Percentiles rank a stretch among this genome's conserved stretches.
These are phyloP conservation scores for Lumnitzera littorea DNA, from an alignment of 345 rosid species.

Conservation along the genomic window DNA sequence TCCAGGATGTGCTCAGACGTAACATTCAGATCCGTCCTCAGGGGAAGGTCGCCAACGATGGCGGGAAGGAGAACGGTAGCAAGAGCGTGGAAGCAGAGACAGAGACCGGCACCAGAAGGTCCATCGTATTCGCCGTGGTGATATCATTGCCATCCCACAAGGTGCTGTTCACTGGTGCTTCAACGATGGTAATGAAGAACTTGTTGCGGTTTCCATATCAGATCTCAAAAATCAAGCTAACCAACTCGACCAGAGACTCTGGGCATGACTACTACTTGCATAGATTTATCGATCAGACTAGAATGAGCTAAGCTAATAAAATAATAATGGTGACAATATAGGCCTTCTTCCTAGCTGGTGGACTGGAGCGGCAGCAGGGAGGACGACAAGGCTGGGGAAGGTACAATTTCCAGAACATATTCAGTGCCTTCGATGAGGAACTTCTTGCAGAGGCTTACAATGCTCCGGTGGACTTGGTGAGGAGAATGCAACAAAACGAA, in stretches of 20 bases:
- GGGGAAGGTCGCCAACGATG: neutral
- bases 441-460: slow-evolving; percentile 25
- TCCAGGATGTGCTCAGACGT: slow-evolving; percentile 28
- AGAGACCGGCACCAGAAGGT: slow-evolving; percentile 33
- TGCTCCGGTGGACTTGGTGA: slow-evolving; percentile 7
- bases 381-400: neutral
- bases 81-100: neutral
- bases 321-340: neutral
- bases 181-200: slow-evolving; percentile 27
- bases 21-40: slow-evolving; percentile 9
- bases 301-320: neutral
- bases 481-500: slow-evolving; percentile 8
- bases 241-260: slow-evolving; percentile 24
- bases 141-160: slow-evolving; percentile 23
- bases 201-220: slow-evolving; percentile 16
- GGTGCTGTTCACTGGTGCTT: slow-evolving; percentile 26
- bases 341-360: slow-evolving; percentile 25
- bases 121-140: slow-evolving; percentile 21
- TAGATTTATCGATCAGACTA: neutral
- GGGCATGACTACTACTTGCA: slow-evolving; percentile 2
- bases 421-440: slow-evolving; percentile 18
- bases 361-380: slow-evolving; percentile 5
- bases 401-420: slow-evolving; percentile 14
- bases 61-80: neutral
- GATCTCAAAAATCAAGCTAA: slow-evolving; percentile 19